Percentiles rank a stretch among this genome's conserved stretches.
These are phyloP conservation scores for Solanum neorickii DNA, from an alignment of 257 asterid species.

Conservation along the genomic window DNA sequence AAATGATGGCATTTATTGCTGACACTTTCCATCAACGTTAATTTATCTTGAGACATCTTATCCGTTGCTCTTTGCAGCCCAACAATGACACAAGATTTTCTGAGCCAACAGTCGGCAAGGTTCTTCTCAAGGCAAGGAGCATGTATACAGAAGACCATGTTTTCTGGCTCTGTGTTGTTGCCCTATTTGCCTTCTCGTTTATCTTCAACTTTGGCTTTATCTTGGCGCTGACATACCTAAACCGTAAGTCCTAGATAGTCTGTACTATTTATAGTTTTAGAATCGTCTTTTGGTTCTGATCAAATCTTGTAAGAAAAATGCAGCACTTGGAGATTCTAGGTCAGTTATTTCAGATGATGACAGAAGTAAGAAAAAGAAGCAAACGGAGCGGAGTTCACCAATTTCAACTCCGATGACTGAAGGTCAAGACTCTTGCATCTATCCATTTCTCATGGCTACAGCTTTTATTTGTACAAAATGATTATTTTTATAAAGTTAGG, in stretches of 20 bases:
- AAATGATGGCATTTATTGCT: background rate
- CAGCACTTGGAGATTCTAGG: conserved; percentile 70
- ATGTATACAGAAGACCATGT: conserved; percentile 65
- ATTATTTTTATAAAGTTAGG: background rate
- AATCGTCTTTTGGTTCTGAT: conserved; percentile 3
- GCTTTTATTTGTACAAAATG: background rate
- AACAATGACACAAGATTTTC: conserved; percentile 38
- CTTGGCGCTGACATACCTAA: conserved; percentile 56
- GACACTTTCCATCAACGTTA: background rate
- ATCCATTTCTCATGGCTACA: background rate
- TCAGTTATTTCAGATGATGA: conserved; percentile 33
- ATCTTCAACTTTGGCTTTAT: conserved; percentile 65
- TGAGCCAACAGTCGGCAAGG: conserved; percentile 78
- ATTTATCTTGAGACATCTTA: background rate
- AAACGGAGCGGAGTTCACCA: conserved; percentile 6
- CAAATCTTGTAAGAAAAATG: background rate
- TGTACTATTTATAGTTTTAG: background rate
- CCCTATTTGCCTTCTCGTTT: conserved; percentile 73
- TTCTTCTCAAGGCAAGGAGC: conserved; percentile 78
- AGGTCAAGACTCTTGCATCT: conserved; percentile 18
- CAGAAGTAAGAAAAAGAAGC: conserved; percentile 25
- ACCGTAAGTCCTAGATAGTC: conserved; percentile 36
- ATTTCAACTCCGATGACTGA: conserved; percentile 21
- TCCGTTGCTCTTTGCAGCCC: conserved; percentile 31
- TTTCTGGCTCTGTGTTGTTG: conserved; percentile 75